A percentile compares a stretch with the other conserved stretches of the same genome.
Evolutionary conservation across 106 monocot genomes (phyloP).

Genomic region (Cymbidium sinense): DNA sequence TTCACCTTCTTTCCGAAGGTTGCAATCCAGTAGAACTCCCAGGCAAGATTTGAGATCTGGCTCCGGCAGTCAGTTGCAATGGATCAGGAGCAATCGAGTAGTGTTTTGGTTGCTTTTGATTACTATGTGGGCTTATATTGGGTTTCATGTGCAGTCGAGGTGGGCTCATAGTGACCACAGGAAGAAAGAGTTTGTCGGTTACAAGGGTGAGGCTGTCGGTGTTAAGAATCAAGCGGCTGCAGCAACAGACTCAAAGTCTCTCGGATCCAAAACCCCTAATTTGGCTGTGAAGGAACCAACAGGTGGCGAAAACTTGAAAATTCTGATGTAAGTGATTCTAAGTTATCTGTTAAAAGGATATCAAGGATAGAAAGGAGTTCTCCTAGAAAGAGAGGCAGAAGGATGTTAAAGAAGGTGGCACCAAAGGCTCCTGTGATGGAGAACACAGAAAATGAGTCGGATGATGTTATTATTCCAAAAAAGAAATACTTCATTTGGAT

Average conservation of each 20-base stretch:
- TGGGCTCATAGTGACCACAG: constrained; percentile 68
- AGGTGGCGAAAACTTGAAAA: constrained; percentile 8
- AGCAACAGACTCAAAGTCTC: neutral
- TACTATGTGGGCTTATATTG: constrained; percentile 68
- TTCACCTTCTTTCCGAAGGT: constrained; percentile 47
- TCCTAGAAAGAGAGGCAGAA: constrained; percentile 21
- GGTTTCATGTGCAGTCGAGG: constrained; percentile 70
- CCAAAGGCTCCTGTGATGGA: constrained; percentile 15
- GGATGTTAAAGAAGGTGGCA: constrained; percentile 12
- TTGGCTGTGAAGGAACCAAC: constrained; percentile 9
- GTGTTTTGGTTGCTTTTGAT: constrained; percentile 65
- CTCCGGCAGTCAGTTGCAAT: constrained; percentile 22
- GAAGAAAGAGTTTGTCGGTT: constrained; percentile 44
- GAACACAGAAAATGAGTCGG: constrained; percentile 17
- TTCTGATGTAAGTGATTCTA: constrained; percentile 11
- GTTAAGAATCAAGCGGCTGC: constrained; percentile 12
- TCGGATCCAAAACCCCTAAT: constrained; percentile 6
- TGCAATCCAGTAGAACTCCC: constrained; percentile 36
- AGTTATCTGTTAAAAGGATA: constrained; percentile 10
- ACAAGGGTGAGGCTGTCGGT: constrained; percentile 22
- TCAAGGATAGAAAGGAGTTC: constrained; percentile 16
- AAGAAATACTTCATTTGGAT: constrained; percentile 70
- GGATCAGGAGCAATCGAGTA: constrained; percentile 51
- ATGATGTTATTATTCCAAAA: constrained; percentile 47
- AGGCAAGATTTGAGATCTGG: constrained; percentile 40